Percentiles rank a stretch among this genome's conserved stretches.
Evolutionary conservation across 2,329 filamentous ascomycete species (phyloP).

Genomic region (Sclerotiophoma versabilis): DNA sequence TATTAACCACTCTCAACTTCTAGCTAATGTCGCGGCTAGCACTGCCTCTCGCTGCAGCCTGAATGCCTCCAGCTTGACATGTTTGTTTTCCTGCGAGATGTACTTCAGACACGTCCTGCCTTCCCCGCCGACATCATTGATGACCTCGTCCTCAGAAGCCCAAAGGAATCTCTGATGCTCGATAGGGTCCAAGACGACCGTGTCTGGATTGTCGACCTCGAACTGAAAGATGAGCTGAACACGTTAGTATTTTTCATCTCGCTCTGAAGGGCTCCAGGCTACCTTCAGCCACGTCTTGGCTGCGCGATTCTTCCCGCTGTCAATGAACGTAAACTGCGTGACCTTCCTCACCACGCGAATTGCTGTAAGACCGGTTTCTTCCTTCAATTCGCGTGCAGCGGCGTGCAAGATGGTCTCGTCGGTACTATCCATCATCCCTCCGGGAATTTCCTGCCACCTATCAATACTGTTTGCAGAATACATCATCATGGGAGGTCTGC

Average conservation of each 20-base stretch:
- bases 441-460: conserved; percentile 57
- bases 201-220: conserved; percentile 36
- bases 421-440: conserved; percentile 56
- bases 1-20: not conserved
- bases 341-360: conserved; percentile 54
- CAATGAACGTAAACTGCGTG: conserved; percentile 42
- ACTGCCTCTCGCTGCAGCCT: conserved; percentile 26
- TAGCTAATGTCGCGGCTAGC: not conserved
- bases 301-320: conserved; percentile 19
- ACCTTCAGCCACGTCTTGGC: conserved; percentile 45
- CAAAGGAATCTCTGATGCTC: conserved; percentile 54
- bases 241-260: not conserved
- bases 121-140: conserved; percentile 35
- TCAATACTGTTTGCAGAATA: conserved; percentile 6
- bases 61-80: conserved; percentile 46
- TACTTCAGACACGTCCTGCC: conserved; percentile 34
- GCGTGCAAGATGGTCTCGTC: conserved; percentile 59
- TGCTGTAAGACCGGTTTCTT: conserved; percentile 60
- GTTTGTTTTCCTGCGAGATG: conserved; percentile 41
- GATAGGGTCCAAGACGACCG: conserved; percentile 45
- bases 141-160: conserved; percentile 51
- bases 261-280: not conserved
- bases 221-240: conserved; percentile 40
- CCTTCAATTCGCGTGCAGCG: conserved; percentile 58
- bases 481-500: not conserved